Percentiles rank a stretch among this genome's conserved stretches.
These are phyloP conservation scores for Cetradonia linearis DNA, from an alignment of 495 filamentous ascomycete genomes.

Conservation along the genomic window DNA sequence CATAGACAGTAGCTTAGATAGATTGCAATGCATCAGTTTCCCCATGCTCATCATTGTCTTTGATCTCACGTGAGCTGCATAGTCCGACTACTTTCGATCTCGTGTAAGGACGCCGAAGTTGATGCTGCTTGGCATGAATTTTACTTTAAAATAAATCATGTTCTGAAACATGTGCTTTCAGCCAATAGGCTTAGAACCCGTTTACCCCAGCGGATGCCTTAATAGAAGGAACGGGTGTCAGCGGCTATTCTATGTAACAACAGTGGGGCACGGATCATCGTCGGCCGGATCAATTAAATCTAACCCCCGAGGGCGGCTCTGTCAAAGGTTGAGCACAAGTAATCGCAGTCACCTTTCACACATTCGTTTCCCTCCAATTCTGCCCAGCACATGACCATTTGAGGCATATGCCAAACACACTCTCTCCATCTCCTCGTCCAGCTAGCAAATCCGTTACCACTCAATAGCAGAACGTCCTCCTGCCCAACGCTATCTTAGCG, in stretches of 20 bases:
- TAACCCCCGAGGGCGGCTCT: neutral
- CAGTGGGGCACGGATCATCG: constrained; percentile 3
- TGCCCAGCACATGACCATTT: neutral
- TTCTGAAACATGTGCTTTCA: neutral
- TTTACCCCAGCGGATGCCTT: neutral
- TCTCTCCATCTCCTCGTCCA: neutral
- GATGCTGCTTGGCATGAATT: neutral
- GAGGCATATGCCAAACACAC: neutral
- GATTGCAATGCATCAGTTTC: neutral
- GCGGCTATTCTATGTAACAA: constrained; percentile 6
- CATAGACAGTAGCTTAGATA: neutral
- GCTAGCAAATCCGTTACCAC: neutral
- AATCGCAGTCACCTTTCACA: neutral
- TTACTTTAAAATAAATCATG: neutral
- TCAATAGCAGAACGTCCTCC: neutral
- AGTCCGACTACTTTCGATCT: neutral
- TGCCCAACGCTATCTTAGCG: constrained; percentile 12
- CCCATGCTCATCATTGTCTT: neutral
- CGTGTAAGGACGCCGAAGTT: neutral
- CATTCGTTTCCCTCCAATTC: constrained; percentile 5
- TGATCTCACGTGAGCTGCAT: neutral
- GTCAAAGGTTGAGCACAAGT: neutral
- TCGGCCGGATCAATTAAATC: constrained; percentile 6
- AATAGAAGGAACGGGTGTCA: neutral
- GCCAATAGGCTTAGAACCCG: neutral